phyloP scores from a whole-genome alignment of 768 basidiomycete genomes.

The Tulasnella sp. region DNA sequence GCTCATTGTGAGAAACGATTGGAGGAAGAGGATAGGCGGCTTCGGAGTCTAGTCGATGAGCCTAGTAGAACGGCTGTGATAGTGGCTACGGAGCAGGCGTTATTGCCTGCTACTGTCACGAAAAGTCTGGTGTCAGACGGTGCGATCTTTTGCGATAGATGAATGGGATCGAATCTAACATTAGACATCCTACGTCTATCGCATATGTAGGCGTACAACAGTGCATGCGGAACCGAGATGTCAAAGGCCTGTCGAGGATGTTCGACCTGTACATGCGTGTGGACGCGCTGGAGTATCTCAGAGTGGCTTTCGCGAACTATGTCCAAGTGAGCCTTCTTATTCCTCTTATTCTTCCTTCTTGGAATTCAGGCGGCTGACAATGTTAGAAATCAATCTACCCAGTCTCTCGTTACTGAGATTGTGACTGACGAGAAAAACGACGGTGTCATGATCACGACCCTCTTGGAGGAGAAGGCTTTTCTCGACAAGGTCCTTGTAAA shows the following conservation, averaged over 20 bases:
- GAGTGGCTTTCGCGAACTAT: constrained; percentile 48
- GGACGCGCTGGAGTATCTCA: constrained; percentile 40
- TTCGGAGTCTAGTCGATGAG: background rate
- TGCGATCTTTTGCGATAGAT: constrained; percentile 12
- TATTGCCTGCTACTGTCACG: constrained; percentile 37
- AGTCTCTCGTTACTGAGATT: constrained; percentile 29
- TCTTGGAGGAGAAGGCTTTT: constrained; percentile 55
- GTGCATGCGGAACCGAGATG: constrained; percentile 40
- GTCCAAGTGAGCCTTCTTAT: constrained; percentile 37
- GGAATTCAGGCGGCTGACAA: too few relatives aligned
- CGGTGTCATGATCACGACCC: constrained; percentile 64
- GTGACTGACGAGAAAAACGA: constrained; percentile 53
- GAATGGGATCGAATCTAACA: background rate
- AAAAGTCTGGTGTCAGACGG: constrained; percentile 35
- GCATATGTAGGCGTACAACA: constrained; percentile 21
- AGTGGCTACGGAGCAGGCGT: background rate
- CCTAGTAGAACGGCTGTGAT: constrained; percentile 4
- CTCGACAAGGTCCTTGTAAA: constrained; percentile 39
- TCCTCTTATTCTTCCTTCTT: background rate
- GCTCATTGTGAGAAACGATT: constrained; percentile 33
- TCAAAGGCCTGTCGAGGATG: constrained; percentile 38
- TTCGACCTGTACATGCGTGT: constrained; percentile 54
- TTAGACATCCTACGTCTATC: background rate
- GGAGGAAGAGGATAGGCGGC: constrained; percentile 6
- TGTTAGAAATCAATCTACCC: background rate